phyloP scores from a whole-genome alignment of 1,284 basidiomycete species.

The Trametes polyzona region DNA sequence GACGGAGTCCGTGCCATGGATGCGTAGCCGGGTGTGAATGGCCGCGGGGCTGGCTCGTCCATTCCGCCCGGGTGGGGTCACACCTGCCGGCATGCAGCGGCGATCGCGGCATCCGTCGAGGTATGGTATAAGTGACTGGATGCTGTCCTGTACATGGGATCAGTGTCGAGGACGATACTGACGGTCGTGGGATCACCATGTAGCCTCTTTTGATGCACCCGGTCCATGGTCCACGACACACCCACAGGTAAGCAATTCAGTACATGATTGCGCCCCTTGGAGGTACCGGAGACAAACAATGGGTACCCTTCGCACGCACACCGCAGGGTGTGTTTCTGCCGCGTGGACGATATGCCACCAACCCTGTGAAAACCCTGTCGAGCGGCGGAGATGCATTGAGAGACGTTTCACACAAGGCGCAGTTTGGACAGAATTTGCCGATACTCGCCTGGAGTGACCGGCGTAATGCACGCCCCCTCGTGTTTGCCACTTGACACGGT shows the following conservation, averaged over 20 bases:
- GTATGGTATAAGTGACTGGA: neutral
- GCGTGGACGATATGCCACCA: no score
- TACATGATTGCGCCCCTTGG: no score
- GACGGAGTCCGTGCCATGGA: neutral
- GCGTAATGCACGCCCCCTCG: neutral
- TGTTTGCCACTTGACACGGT: neutral
- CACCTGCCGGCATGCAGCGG: neutral
- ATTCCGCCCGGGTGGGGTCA: no score
- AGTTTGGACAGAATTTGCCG: neutral
- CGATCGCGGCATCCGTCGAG: neutral
- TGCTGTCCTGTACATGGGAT: neutral
- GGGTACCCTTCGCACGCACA: no score
- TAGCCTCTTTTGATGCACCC: no score
- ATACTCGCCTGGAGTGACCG: neutral
- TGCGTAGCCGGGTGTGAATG: neutral
- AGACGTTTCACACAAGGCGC: neutral
- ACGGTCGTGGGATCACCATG: no score
- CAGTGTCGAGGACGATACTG: neutral
- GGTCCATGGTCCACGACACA: no score
- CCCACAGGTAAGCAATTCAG: no score
- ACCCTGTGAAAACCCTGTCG: no score
- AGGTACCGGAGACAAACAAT: no score
- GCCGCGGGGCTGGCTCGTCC: neutral
- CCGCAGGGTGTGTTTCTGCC: no score
- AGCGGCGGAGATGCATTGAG: no score